Percentiles rank a stretch among this genome's conserved stretches.
Evolutionary conservation across 2,329 filamentous ascomycete species (phyloP).

Genomic region (Pyricularia grisea): DNA sequence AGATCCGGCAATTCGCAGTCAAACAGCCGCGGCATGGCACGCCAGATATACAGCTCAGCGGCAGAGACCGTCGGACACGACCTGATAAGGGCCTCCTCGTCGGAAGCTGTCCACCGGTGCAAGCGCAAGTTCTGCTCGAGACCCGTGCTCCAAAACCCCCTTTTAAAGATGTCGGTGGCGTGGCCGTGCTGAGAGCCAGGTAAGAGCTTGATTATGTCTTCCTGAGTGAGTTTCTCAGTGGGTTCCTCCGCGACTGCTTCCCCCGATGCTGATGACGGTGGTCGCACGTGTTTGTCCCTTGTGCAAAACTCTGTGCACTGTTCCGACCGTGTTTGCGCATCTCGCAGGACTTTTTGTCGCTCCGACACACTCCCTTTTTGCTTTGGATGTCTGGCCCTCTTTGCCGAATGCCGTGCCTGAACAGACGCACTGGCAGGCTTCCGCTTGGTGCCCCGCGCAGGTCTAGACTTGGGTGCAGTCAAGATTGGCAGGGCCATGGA

Average conservation of each 20-base stretch:
- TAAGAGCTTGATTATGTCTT: constrained; percentile 2
- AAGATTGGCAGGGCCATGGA: not conserved
- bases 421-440: not conserved
- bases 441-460: not conserved
- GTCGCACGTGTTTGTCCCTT: not conserved
- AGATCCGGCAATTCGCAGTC: constrained; percentile 9
- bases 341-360: not conserved
- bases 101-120: not conserved
- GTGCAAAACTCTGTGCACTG: not conserved
- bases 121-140: constrained; percentile 4
- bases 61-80: not conserved
- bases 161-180: constrained; percentile 6
- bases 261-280: not conserved
- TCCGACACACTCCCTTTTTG: not conserved
- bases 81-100: not conserved
- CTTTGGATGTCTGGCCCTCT: not conserved
- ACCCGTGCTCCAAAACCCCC: constrained; percentile 8
- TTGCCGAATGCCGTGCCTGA: not conserved
- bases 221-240: not conserved
- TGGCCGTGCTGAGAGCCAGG: constrained; percentile 9
- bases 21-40: constrained; percentile 9
- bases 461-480: not conserved
- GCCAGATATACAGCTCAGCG: constrained; percentile 9
- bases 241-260: not conserved
- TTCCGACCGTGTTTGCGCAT: not conserved